Evolutionary conservation across 331 rosid genomes (phyloP).

Genomic region (Malus hybrid): DNA sequence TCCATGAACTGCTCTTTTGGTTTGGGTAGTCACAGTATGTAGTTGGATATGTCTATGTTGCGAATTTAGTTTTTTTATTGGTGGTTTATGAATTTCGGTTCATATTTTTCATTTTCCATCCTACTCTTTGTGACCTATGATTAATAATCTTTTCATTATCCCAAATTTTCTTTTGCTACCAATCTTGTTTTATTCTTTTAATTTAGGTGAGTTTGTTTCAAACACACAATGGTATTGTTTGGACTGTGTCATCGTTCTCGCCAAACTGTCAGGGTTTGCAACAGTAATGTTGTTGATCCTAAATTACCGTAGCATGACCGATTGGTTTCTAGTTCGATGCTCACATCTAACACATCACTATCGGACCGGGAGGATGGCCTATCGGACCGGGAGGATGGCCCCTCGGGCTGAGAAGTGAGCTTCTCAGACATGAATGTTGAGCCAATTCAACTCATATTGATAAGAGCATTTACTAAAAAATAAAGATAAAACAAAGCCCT

Average conservation of each 20-base stretch:
- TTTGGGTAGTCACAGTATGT: not conserved
- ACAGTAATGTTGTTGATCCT: too few relatives aligned
- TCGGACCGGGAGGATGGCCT: too few relatives aligned
- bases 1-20: not conserved
- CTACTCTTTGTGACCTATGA: not conserved
- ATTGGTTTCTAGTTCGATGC: too few relatives aligned
- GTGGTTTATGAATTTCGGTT: not conserved
- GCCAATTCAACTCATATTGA: not conserved
- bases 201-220: not conserved
- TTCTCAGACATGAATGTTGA: not conserved
- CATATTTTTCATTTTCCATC: not conserved
- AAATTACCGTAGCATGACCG: too few relatives aligned
- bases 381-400: too few relatives aligned
- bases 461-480: too few relatives aligned
- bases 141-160: not conserved
- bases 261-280: too few relatives aligned
- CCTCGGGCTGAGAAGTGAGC: too few relatives aligned
- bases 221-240: too few relatives aligned
- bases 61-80: not conserved
- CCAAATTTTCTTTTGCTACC: not conserved
- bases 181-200: not conserved
- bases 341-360: too few relatives aligned
- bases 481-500: not conserved
- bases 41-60: not conserved
- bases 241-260: too few relatives aligned